Evolutionary conservation across 1,284 basidiomycete species (phyloP).

Genomic region (Boletus smithii): DNA sequence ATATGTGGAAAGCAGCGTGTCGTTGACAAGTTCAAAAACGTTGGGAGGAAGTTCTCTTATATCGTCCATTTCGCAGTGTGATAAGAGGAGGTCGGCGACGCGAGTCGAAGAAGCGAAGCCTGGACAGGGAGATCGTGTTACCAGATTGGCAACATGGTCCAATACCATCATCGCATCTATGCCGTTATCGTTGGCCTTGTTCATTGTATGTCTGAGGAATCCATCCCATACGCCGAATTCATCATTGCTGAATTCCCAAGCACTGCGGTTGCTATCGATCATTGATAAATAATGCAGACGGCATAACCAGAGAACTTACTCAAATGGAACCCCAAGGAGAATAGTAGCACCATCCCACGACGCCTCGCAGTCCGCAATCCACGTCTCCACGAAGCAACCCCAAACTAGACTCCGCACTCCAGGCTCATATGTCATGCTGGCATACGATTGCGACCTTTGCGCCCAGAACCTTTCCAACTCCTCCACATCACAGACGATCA

Average conservation of each 20-base stretch:
- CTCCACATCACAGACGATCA: slow-evolving; percentile 44
- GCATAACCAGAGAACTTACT: slow-evolving; percentile 38
- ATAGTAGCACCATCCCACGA: slow-evolving; percentile 55
- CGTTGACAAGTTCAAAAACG: slow-evolving; percentile 56
- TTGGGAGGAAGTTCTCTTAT: slow-evolving; percentile 46
- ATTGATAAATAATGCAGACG: slow-evolving; percentile 8
- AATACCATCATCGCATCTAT: slow-evolving; percentile 50
- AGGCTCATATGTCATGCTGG: slow-evolving; percentile 23
- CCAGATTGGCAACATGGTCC: slow-evolving; percentile 48
- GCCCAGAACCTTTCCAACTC: slow-evolving; percentile 54
- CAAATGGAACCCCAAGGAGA: slow-evolving; percentile 61
- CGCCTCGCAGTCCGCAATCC: slow-evolving; percentile 40
- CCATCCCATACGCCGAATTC: slow-evolving; percentile 58
- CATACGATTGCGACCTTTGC: slow-evolving; percentile 17
- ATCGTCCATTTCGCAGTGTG: slow-evolving; percentile 48
- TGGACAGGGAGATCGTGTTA: slow-evolving; percentile 45
- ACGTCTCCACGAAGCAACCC: slow-evolving; percentile 51
- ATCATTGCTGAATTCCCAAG: slow-evolving; percentile 53
- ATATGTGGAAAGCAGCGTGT: slow-evolving; percentile 58
- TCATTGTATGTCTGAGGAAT: slow-evolving; percentile 48
- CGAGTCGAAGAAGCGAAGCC: slow-evolving; percentile 44
- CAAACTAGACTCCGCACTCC: slow-evolving; percentile 47
- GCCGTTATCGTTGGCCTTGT: slow-evolving; percentile 57
- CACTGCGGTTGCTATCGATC: slow-evolving; percentile 39
- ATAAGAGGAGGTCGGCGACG: slow-evolving; percentile 57